Conservation (phyloP, 2,329 filamentous ascomycete species). For the Fusarium aywerte region DNA sequence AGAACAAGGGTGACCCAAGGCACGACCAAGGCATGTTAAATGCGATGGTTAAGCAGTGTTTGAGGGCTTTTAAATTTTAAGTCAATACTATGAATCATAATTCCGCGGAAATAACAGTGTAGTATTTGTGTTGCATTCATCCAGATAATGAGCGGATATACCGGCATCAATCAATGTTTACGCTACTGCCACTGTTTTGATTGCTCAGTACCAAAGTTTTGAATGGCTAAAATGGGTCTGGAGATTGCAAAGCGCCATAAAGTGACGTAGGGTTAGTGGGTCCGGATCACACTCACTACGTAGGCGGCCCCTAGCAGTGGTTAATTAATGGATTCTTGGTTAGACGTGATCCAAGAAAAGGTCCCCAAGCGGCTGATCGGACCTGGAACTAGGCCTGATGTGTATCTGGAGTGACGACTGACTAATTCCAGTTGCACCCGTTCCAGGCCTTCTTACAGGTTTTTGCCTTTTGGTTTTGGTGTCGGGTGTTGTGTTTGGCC, state of each 20-base stretch:
- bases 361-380: constrained; percentile 18
- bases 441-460: background rate
- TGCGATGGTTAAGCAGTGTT: background rate
- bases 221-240: constrained; percentile 6
- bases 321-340: background rate
- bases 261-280: constrained; percentile 13
- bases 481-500: background rate
- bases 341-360: background rate
- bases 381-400: constrained; percentile 6
- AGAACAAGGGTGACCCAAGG: background rate
- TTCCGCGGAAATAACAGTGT: background rate
- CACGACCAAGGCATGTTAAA: background rate
- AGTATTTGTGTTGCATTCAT: background rate
- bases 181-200: background rate
- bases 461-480: background rate
- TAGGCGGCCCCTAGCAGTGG: constrained; percentile 3
- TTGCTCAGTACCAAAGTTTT: background rate
- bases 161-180: background rate
- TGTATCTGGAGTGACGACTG: constrained; percentile 19
- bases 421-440: constrained; percentile 28
- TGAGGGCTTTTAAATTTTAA: background rate
- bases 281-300: constrained; percentile 11
- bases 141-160: background rate
- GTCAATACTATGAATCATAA: background rate
- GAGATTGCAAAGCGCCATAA: constrained; percentile 15